Conservation (phyloP, 768 basidiomycete genomes). For the Pleurotus tuber-regium region DNA sequence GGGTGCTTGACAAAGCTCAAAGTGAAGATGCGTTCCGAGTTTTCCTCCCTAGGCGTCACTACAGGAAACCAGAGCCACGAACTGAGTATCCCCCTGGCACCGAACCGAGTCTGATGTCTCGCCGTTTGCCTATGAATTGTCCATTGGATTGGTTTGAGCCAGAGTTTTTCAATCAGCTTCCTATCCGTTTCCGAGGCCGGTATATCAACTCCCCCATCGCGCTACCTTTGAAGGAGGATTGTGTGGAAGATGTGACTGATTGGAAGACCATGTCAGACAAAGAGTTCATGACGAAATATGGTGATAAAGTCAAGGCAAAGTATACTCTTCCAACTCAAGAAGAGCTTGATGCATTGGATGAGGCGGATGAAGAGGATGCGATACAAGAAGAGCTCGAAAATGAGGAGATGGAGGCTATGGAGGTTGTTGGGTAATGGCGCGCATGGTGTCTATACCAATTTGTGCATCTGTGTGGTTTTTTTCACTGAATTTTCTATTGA, state of each 20-base stretch:
- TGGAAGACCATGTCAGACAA: not conserved
- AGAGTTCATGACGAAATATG: not conserved
- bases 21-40: not conserved
- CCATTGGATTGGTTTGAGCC: not conserved
- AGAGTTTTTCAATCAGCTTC: not conserved
- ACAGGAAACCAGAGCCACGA: conserved; percentile 1
- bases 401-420: not conserved
- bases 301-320: not conserved
- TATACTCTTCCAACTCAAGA: not conserved
- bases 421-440: not conserved
- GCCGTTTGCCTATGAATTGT: not conserved
- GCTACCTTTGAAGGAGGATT: not conserved
- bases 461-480: not conserved
- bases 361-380: not conserved
- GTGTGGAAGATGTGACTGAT: not conserved
- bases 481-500: not conserved
- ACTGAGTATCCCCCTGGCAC: not conserved
- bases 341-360: not conserved
- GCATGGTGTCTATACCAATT: not conserved
- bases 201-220: not conserved
- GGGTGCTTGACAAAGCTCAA: not conserved
- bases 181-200: not conserved
- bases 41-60: not conserved
- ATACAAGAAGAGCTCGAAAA: not conserved
- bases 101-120: not conserved